These are phyloP conservation scores for Teunomyces cretensis DNA, from an alignment of 805 yeast genomes.

Conservation along the genomic window DNA sequence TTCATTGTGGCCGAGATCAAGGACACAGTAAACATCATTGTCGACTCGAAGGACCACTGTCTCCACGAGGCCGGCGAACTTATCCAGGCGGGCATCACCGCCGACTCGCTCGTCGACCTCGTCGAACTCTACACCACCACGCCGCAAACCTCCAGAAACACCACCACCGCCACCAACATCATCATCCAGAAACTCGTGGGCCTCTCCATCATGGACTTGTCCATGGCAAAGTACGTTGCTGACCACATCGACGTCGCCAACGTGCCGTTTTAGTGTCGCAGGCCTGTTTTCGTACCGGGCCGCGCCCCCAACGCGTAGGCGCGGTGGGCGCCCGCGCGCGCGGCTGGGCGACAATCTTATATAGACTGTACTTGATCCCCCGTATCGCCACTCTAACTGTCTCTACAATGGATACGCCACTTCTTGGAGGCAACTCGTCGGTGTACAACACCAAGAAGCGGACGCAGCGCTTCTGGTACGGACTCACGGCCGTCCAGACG, in stretches of 20 bases:
- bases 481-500: slow-evolving; percentile 4
- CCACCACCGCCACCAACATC: slow-evolving; percentile 23
- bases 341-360: too few relatives aligned
- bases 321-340: too few relatives aligned
- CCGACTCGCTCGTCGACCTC: slow-evolving; percentile 45
- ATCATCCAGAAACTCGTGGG: slow-evolving; percentile 60
- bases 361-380: too few relatives aligned
- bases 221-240: slow-evolving; percentile 47
- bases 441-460: slow-evolving; percentile 9
- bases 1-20: slow-evolving; percentile 35
- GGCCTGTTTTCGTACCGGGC: too few relatives aligned
- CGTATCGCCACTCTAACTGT: not conserved
- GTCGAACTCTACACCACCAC: slow-evolving; percentile 32
- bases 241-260: slow-evolving; percentile 11
- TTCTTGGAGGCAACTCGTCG: slow-evolving; percentile 11
- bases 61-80: slow-evolving; percentile 66
- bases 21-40: slow-evolving; percentile 45
- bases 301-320: too few relatives aligned
- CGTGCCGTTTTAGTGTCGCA: slow-evolving; percentile 7
- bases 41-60: slow-evolving; percentile 59
- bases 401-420: slow-evolving; percentile 2
- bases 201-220: slow-evolving; percentile 61
- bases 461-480: slow-evolving; percentile 1
- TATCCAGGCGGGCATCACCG: slow-evolving; percentile 43
- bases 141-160: not conserved